These are phyloP conservation scores for Hypoxylon perforatum DNA, from an alignment of 495 filamentous ascomycete genomes.

Conservation along the genomic window DNA sequence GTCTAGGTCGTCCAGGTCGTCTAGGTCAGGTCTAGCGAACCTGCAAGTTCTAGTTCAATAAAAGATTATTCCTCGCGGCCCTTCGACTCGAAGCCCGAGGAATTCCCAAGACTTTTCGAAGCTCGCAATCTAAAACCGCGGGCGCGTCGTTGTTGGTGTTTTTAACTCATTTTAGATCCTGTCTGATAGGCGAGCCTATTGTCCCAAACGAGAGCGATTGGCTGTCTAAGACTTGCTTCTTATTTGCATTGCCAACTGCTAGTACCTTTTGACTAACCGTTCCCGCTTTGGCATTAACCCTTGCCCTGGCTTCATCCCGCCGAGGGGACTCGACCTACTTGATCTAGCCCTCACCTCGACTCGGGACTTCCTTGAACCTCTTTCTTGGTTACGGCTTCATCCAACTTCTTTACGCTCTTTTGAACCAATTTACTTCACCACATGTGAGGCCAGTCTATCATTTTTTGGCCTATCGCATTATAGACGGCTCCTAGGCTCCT, in stretches of 20 bases:
- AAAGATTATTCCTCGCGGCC: slow-evolving; percentile 13
- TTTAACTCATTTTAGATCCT: slow-evolving; percentile 30
- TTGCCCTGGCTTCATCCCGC: slow-evolving; percentile 3
- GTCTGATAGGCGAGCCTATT: slow-evolving; percentile 35
- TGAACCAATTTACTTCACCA: slow-evolving; percentile 23
- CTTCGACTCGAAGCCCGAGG: neutral
- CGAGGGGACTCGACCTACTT: slow-evolving; percentile 25
- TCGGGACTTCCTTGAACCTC: neutral
- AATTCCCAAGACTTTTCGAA: slow-evolving; percentile 16
- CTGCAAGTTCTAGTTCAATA: slow-evolving; percentile 7
- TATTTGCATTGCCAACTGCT: slow-evolving; percentile 17
- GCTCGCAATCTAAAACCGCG: slow-evolving; percentile 1
- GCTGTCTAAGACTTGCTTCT: slow-evolving; percentile 40
- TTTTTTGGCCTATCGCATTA: slow-evolving; percentile 8
- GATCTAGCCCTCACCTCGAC: slow-evolving; percentile 32
- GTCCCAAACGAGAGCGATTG: slow-evolving; percentile 23
- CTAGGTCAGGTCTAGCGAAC: too few species aligned
- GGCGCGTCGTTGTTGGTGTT: slow-evolving; percentile 12
- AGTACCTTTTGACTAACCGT: slow-evolving; percentile 5
- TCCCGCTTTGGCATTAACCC: slow-evolving; percentile 22
- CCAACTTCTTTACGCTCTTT: slow-evolving; percentile 41
- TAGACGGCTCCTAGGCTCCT: slow-evolving; percentile 18
- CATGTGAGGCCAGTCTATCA: slow-evolving; percentile 15
- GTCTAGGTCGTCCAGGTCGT: too few species aligned
- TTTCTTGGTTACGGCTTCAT: slow-evolving; percentile 13